Base-by-base conservation (phyloP, 257 asterid genomes). In the Anisodus tanguticus region DNA sequence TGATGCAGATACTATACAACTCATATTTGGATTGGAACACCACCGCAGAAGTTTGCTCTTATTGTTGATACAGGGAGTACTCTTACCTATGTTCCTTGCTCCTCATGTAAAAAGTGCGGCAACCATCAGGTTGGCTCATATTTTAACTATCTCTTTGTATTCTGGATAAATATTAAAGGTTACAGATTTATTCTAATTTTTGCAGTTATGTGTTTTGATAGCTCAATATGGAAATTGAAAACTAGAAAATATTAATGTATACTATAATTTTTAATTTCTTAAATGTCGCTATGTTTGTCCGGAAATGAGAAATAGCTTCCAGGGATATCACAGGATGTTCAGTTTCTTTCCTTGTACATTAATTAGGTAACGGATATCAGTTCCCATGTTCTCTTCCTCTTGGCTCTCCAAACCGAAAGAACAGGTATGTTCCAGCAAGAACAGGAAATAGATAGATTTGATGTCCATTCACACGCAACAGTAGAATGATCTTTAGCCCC, bases 1-100 rank as follows among this genome's bases (percentile, higher is more conserved):
- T 63, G 74, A 57, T 89, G 87, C 90, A 94, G 98, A 88, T 94
- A 94, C 85, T 94, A 94, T 76, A 93, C 98, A 17, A 91, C 97
- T 80, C 93, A 93, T 63, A 86, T 94, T 57, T 93, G 92, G 98
- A 94, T 94, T 88, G 98, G 98, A 80, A 91, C 95, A 43, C 98
- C 98, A 10, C 97, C 95, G 17, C 98, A 94, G 92, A 88, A 62
- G 89, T 94, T 94, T 82, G 97, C 97, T 17, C 95, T 94, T 15
- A 94, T 94, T 19, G 97, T 93, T 53, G 98, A 94, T 87, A 91
- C 98, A 0, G 98, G 98, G 12, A 94, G 98, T 81, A 93, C 97
- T 11, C 93, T 94, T 81, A 94, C 98, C 58, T 94, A 93, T 87
- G 98, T 94, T 70, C 97, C 97, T 31, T 94, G 98, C 86, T 70